Evolutionary conservation across 2,329 filamentous ascomycete genomes (phyloP), one percentile per base, ranked within the genome.

Genomic region (Aciculosporium take): DNA sequence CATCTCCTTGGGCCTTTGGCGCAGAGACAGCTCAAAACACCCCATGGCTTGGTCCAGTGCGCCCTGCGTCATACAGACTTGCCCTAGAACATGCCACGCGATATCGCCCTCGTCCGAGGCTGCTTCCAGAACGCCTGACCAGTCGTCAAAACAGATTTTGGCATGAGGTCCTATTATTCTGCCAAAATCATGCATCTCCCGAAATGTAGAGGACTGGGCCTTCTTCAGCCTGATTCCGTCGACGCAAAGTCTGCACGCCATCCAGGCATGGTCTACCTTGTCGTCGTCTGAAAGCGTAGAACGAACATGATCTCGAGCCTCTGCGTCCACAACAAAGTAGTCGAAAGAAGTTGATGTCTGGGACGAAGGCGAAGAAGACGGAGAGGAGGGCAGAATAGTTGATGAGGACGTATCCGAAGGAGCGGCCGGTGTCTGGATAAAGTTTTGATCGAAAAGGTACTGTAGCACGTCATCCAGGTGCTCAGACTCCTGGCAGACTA

Each of bases 41-140:
- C 53, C 52, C 15, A 54, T 51, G 2, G 51, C 50, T 37, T 54
- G 50, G 8, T 51, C 45, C 8, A 47, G 7, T 5, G 47, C 48
- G 5, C 53, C 53, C 24, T 54, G 51, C 7, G 48, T 51, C 51
- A 55, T 54, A 37, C 53, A 55, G 8, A 53, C 51, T 21, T 49
- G 46, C 12, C 53, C 61, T 25, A 61, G 48, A 13, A 64, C 54
- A 35, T 64, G 59, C 48, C 59, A 56, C 17, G 60, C 59, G n/a
- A 63, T 49, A 27, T 60, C 58, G 41, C 61, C 56, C 7, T 57
- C 50, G 27, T 53, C 53, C 12, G 43, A 30, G 7, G 28, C 28
- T 9, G 38, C 33, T 23, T 49, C 39, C 3, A 55, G 25, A 10
- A 51, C 39, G 5, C 41, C 21, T 0, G 49, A 48, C 51, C 51